A percentile compares a stretch with the other conserved stretches of the same genome.
These are phyloP conservation scores for Amyloporia xantha DNA, from an alignment of 768 basidiomycete species.

Conservation along the genomic window DNA sequence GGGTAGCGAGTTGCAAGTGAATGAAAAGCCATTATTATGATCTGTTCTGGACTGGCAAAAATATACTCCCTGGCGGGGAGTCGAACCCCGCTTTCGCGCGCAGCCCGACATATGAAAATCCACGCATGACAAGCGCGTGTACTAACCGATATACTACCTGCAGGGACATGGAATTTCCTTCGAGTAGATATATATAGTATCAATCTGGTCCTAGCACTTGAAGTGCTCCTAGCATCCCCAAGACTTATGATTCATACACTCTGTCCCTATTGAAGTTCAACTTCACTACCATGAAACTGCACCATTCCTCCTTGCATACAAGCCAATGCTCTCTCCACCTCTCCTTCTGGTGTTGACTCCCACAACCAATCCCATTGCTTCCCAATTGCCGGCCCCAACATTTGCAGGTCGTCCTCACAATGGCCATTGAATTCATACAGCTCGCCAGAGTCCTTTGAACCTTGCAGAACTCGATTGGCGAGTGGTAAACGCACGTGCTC, in stretches of 20 bases:
- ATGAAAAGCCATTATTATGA: too few relatives aligned
- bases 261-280: too few relatives aligned
- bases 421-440: conserved; percentile 29
- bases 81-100: conserved; percentile 30
- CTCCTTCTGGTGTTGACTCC: conserved; percentile 28
- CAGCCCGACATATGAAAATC: too few relatives aligned
- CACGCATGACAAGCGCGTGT: conserved; percentile 3
- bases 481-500: conserved; percentile 22
- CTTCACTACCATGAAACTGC: too few relatives aligned
- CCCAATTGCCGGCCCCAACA: conserved; percentile 34
- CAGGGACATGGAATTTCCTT: neutral
- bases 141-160: conserved; percentile 6
- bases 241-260: too few relatives aligned
- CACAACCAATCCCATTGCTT: conserved; percentile 38
- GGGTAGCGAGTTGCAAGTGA: too few relatives aligned
- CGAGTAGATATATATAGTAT: neutral
- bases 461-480: conserved; percentile 22
- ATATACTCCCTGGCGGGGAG: conserved; percentile 25
- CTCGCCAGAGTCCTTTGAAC: conserved; percentile 17
- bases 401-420: conserved; percentile 30
- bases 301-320: conserved; percentile 1
- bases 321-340: conserved; percentile 18
- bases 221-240: too few relatives aligned
- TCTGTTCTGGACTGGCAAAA: too few relatives aligned
- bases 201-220: neutral